A percentile compares a stretch with the other conserved stretches of the same genome.
Evolutionary conservation across 371 early-diverging fungal genomes (phyloP).

Genomic region (Apophysomyces sp.): DNA sequence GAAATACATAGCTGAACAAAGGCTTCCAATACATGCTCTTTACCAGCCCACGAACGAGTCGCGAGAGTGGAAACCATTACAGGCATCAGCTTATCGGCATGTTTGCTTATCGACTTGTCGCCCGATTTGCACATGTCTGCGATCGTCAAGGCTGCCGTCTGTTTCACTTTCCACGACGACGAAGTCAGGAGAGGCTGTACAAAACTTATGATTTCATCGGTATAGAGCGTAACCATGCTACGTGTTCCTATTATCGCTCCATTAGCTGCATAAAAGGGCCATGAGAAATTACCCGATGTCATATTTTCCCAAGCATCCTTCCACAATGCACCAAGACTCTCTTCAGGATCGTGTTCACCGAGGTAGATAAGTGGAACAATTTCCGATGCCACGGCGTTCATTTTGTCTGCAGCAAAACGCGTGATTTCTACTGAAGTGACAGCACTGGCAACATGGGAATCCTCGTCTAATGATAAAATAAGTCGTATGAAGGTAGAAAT

Average conservation of each 20-base stretch:
- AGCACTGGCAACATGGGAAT: conserved; percentile 69
- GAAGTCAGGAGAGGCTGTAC: conserved; percentile 57
- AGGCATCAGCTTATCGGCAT: conserved; percentile 58
- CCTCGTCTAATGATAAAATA: conserved; percentile 74
- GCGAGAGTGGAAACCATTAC: conserved; percentile 64
- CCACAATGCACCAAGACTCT: conserved; percentile 64
- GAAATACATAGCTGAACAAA: conserved; percentile 63
- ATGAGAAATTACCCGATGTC: conserved; percentile 54
- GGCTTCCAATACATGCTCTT: conserved; percentile 78
- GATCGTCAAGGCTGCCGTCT: conserved; percentile 73
- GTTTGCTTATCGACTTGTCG: conserved; percentile 28
- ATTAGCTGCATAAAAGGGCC: neutral
- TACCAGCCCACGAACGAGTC: conserved; percentile 88
- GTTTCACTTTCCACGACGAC: conserved; percentile 78
- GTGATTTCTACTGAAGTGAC: conserved; percentile 77
- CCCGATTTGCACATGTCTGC: conserved; percentile 58
- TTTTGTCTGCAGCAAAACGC: conserved; percentile 68
- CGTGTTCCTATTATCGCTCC: conserved; percentile 44
- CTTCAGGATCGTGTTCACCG: conserved; percentile 73
- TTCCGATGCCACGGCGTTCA: conserved; percentile 56
- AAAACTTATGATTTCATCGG: conserved; percentile 62
- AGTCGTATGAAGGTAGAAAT: too few relatives aligned
- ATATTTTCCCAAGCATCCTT: conserved; percentile 83
- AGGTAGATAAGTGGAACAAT: conserved; percentile 77
- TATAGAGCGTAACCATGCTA: conserved; percentile 58